Evolutionary conservation across 352 stramenopile species (phyloP), one percentile per base, ranked within the genome.

Genomic region (Thalassiosira exigua): DNA sequence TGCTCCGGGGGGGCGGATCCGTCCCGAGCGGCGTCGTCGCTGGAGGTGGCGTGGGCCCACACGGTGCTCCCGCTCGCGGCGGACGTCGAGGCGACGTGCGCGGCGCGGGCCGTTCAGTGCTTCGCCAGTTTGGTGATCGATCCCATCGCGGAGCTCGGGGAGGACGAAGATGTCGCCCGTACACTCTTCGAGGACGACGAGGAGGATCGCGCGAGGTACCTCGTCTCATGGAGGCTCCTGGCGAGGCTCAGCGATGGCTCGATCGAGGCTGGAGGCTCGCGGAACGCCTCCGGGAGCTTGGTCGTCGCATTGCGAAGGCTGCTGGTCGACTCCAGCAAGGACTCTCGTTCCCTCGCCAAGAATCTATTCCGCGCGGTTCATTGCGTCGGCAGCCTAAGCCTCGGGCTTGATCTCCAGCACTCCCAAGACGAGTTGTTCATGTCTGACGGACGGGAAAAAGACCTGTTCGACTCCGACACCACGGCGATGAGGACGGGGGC

Each of bases 1-100:
- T 72, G 22, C 46, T 9, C 5, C n/a, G 27, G 41, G 19, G 27
- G 7, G 58, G 62, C 11, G 7, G 57, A 62, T 29, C 29, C 5
- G n/a, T 11, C 30, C 29, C 27, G 41, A 29, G 46, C 19, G 3
- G 48, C 73, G 56, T 60, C 54, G 21, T 79, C 44, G 14, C 52
- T 93, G 0, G 87, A 91, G 66, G 39, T 84, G 39, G 76, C 83
- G 24, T 94, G 87, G 87, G 81, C 79, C 3, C 75, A 82, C 26
- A 85, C 71, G 27, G 89, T 94, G 5, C 74, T 94, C 27, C 86
- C 87, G 11, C 76, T 94, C 19, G 79, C 91, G 11, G 51, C 86
- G 1, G 87, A 93, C 60, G 61, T 70, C 22, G 89, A 94, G 56
- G 57, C 57, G 21, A 76, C 81, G 4, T 88, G 79, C 50, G 73